Conservation (phyloP, 2,329 filamentous ascomycete species). For the Ophiocordyceps camponoti-floridani region DNA sequence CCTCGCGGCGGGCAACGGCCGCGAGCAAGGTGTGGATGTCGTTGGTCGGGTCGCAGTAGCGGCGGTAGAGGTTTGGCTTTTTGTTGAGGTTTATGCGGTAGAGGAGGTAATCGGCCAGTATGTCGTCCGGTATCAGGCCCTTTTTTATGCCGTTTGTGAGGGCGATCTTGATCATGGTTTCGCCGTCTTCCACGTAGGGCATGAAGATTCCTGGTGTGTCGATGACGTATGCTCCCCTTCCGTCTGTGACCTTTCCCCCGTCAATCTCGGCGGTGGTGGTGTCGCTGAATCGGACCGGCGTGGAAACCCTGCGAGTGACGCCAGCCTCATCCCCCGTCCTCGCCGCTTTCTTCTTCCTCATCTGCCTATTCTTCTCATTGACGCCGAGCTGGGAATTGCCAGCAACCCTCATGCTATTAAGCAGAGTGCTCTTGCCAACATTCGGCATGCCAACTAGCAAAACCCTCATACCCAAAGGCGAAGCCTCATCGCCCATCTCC, state of each 20-base stretch:
- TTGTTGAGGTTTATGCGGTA: constrained; percentile 60
- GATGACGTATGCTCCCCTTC: constrained; percentile 59
- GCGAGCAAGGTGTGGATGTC: constrained; percentile 58
- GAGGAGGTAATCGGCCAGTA: constrained; percentile 78
- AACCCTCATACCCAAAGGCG: constrained; percentile 65
- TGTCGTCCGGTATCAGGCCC: constrained; percentile 58
- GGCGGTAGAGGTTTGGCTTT: constrained; percentile 43
- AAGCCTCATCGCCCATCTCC: constrained; percentile 17
- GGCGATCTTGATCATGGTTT: constrained; percentile 89
- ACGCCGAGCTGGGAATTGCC: constrained; percentile 19
- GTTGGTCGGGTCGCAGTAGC: constrained; percentile 59
- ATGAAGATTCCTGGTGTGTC: constrained; percentile 95
- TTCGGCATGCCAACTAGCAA: constrained; percentile 97
- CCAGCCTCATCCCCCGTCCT: constrained; percentile 76
- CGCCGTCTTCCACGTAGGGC: constrained; percentile 69
- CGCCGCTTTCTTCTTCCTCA: constrained; percentile 41
- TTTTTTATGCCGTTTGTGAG: constrained; percentile 85
- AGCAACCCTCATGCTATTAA: constrained; percentile 62
- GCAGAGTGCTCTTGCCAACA: constrained; percentile 85
- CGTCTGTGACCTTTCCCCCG: constrained; percentile 22
- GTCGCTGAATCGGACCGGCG: constrained; percentile 57
- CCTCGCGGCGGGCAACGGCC: constrained; percentile 54
- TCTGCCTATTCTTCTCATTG: background rate
- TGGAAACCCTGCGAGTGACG: constrained; percentile 70
- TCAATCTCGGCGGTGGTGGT: constrained; percentile 1